Conservation (phyloP, 78 protist species). For the Tieghemostelium lacteum region DNA sequence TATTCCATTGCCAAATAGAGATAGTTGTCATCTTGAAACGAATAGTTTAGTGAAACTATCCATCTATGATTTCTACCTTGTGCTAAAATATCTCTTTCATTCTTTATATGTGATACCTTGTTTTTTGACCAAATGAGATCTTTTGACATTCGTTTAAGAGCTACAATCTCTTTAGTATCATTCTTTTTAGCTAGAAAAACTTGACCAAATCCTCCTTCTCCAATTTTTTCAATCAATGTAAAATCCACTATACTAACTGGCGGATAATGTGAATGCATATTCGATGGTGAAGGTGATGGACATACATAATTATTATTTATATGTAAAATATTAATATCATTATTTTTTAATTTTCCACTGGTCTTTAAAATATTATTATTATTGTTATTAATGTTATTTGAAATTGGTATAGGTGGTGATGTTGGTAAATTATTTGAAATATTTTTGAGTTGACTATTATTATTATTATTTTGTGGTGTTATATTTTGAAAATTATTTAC, state of each 20-base stretch:
- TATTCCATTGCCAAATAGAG: slow-evolving; percentile 90
- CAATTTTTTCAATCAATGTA: slow-evolving; percentile 64
- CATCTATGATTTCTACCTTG: slow-evolving; percentile 49
- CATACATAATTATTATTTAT: slow-evolving; percentile 54
- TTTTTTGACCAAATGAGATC: slow-evolving; percentile 64
- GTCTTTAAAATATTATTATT: background rate
- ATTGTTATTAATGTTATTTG: background rate
- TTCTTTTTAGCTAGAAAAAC: slow-evolving; percentile 85
- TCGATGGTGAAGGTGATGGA: slow-evolving; percentile 88
- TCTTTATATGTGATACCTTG: slow-evolving; percentile 67
- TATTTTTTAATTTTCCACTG: background rate
- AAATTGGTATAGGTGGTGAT: background rate
- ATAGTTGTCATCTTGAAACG: slow-evolving; percentile 83
- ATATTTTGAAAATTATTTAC: background rate
- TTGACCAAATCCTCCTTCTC: slow-evolving; percentile 85
- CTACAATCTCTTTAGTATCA: slow-evolving; percentile 82
- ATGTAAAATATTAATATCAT: slow-evolving; percentile 26
- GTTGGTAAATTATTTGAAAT: background rate
- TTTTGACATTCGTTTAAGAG: slow-evolving; percentile 89
- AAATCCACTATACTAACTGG: slow-evolving; percentile 74
- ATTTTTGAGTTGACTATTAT: background rate
- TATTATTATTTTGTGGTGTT: background rate
- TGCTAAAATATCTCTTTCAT: slow-evolving; percentile 75
- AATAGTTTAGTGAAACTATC: slow-evolving; percentile 79
- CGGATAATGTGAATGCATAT: background rate